Evolutionary conservation across 208 protist species (phyloP).

Genomic region (Wallacemonas sp.): DNA sequence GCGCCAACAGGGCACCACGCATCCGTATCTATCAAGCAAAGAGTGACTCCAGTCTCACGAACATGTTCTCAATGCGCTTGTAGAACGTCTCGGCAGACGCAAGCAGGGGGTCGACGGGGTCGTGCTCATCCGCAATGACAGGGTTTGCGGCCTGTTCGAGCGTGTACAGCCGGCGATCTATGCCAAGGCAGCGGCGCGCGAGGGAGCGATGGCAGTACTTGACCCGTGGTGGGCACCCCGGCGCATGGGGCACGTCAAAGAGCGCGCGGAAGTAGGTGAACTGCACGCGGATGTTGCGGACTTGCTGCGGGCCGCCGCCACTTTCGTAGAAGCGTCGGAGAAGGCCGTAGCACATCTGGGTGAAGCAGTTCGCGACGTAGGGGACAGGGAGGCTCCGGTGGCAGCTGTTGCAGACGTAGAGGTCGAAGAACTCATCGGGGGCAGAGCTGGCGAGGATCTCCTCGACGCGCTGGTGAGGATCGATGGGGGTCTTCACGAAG

Average conservation of each 20-base stretch:
- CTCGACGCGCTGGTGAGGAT: constrained; percentile 78
- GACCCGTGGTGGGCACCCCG: constrained; percentile 56
- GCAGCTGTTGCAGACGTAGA: constrained; percentile 82
- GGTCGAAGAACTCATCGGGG: constrained; percentile 40
- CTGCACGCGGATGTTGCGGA: constrained; percentile 69
- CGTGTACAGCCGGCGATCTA: constrained; percentile 65
- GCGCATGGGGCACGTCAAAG: constrained; percentile 86
- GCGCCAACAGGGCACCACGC: too few relatives aligned
- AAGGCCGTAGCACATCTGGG: constrained; percentile 67
- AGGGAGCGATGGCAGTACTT: constrained; percentile 64
- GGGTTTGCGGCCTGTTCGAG: constrained; percentile 49
- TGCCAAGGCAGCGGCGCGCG: constrained; percentile 72
- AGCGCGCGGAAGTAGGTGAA: constrained; percentile 89
- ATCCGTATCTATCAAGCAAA: constrained; percentile 42
- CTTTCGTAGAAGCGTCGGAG: constrained; percentile 81
- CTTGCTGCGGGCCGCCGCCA: constrained; percentile 60
- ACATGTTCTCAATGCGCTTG: constrained; percentile 84
- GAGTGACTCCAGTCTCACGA: constrained; percentile 68
- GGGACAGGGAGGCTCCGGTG: constrained; percentile 43
- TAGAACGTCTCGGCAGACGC: constrained; percentile 75
- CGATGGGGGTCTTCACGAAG: constrained; percentile 60
- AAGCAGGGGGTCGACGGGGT: constrained; percentile 77
- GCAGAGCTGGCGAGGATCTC: constrained; percentile 39
- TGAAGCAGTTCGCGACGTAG: constrained; percentile 85
- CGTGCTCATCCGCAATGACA: constrained; percentile 38